phyloP scores from a whole-genome alignment of 2,329 filamentous ascomycete genomes.

The Stenocarpella maydis region DNA sequence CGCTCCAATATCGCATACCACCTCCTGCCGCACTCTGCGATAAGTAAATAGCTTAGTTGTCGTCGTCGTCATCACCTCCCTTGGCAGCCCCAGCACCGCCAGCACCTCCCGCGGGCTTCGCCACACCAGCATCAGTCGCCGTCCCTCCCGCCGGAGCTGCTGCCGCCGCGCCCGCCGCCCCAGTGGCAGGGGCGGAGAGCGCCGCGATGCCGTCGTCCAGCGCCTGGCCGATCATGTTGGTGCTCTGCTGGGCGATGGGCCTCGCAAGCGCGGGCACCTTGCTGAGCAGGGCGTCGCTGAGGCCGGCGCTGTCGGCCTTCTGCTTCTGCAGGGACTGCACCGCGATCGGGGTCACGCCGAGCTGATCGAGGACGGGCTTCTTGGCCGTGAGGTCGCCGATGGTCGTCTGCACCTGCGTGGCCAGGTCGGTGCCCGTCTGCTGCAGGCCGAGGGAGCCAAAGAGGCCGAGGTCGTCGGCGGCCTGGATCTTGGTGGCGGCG shows the following conservation, averaged over 20 bases:
- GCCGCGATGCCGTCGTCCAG: slow-evolving; percentile 23
- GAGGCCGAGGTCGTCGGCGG: slow-evolving; percentile 17
- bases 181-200: slow-evolving; percentile 7
- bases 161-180: not conserved
- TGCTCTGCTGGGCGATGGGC: slow-evolving; percentile 28
- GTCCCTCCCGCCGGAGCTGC: not conserved
- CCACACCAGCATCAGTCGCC: not conserved
- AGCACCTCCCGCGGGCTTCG: not conserved
- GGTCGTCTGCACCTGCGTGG: slow-evolving; percentile 29
- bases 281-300: slow-evolving; percentile 24
- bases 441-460: slow-evolving; percentile 41
- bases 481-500: slow-evolving; percentile 27
- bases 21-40: not conserved
- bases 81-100: not conserved
- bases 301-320: slow-evolving; percentile 9
- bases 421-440: slow-evolving; percentile 28
- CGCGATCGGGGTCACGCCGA: slow-evolving; percentile 26
- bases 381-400: slow-evolving; percentile 28
- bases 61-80: not conserved
- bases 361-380: slow-evolving; percentile 27
- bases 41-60: not conserved
- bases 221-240: slow-evolving; percentile 23
- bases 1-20: not conserved
- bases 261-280: slow-evolving; percentile 29
- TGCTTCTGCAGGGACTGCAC: slow-evolving; percentile 20